phyloP scores from a whole-genome alignment of 306 rosid genomes.

The Malus asiatica region DNA sequence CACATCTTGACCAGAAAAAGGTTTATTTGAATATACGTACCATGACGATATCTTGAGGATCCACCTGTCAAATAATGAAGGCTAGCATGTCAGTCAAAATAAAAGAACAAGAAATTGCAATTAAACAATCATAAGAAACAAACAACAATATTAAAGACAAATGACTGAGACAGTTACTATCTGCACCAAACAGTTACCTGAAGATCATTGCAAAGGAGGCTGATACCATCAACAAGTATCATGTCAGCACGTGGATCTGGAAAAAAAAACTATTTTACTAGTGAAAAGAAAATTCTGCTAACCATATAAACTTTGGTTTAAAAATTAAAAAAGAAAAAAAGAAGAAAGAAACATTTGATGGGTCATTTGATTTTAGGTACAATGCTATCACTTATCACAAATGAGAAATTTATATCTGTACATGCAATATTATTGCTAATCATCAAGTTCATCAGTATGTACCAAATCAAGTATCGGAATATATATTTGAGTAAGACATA shows the following conservation, averaged over 20 bases:
- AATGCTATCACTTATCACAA: not conserved
- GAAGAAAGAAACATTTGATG: not conserved
- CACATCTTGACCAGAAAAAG: not conserved
- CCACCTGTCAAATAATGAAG: slow-evolving; percentile 61
- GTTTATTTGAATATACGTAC: slow-evolving; percentile 36
- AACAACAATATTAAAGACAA: not conserved
- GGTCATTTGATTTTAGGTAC: not conserved
- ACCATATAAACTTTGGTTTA: not conserved
- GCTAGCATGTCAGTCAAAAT: slow-evolving; percentile 17
- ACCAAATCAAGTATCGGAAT: not conserved
- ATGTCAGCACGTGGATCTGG: slow-evolving; percentile 77
- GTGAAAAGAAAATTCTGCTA: slow-evolving; percentile 9
- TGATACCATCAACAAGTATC: slow-evolving; percentile 92
- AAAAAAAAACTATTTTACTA: slow-evolving; percentile 19
- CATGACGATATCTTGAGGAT: slow-evolving; percentile 98
- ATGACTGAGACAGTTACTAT: slow-evolving; percentile 1
- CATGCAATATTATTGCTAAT: not conserved
- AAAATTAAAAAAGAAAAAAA: not conserved
- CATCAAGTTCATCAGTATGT: not conserved
- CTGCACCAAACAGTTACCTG: slow-evolving; percentile 47
- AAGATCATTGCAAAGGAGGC: slow-evolving; percentile 81
- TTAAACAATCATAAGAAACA: not conserved
- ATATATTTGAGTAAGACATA: not conserved
- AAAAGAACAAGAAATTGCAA: not conserved
- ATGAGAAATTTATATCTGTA: not conserved